These are phyloP conservation scores for Blastobotrys americana DNA, from an alignment of 805 yeast species.

Conservation along the genomic window DNA sequence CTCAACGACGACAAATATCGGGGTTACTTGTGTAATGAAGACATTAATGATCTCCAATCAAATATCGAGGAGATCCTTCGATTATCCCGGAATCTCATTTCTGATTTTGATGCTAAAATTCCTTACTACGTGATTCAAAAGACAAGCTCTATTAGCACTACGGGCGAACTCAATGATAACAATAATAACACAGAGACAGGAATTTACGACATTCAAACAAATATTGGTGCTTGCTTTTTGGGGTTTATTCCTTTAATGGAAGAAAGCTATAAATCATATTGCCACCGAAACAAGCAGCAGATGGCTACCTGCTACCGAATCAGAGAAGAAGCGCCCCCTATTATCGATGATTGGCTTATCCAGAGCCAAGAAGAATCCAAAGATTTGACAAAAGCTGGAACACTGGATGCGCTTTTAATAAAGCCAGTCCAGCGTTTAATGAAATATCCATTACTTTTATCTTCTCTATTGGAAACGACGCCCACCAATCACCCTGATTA, in stretches of 20 bases:
- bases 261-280: constrained; percentile 29
- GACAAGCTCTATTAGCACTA: constrained; percentile 10
- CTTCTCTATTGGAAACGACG: constrained; percentile 27
- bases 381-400: constrained; percentile 33
- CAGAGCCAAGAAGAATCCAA: constrained; percentile 26
- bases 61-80: constrained; percentile 30
- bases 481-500: constrained; percentile 42
- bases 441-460: constrained; percentile 36
- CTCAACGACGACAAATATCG: constrained; percentile 19
- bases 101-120: constrained; percentile 23
- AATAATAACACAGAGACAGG: constrained; percentile 11
- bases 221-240: constrained; percentile 28
- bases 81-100: constrained; percentile 27
- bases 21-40: constrained; percentile 24
- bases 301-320: constrained; percentile 24
- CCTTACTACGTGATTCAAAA: constrained; percentile 24
- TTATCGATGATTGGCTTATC: constrained; percentile 30
- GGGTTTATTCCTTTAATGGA: constrained; percentile 28
- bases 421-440: constrained; percentile 41
- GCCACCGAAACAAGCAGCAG: constrained; percentile 26
- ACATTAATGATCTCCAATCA: constrained; percentile 25
- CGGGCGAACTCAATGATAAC: constrained; percentile 12
- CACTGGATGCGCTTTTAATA: constrained; percentile 35
- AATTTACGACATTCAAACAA: constrained; percentile 18
- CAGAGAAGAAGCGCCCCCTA: constrained; percentile 22